These are phyloP conservation scores for Tuber indicum DNA, from an alignment of 495 filamentous ascomycete species.

Conservation along the genomic window DNA sequence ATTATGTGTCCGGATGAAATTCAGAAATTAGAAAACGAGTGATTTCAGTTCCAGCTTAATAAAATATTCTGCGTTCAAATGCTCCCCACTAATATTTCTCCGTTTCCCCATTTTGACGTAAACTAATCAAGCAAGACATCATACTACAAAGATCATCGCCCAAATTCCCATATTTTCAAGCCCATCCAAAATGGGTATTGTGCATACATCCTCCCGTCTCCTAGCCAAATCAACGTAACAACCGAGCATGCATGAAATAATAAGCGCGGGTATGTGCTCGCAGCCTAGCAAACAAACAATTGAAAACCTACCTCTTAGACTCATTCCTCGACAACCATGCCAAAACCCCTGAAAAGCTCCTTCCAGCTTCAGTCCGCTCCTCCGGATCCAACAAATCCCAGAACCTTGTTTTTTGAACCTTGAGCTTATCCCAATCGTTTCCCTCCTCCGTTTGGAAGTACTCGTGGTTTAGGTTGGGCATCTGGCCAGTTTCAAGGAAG, in stretches of 20 bases:
- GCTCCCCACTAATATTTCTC: background rate
- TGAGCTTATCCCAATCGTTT: slow-evolving; percentile 32
- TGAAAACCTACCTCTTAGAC: slow-evolving; percentile 10
- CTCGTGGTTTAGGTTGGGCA: slow-evolving; percentile 32
- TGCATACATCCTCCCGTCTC: background rate
- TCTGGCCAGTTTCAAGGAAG: slow-evolving; percentile 39
- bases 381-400: slow-evolving; percentile 37
- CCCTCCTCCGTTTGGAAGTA: slow-evolving; percentile 32
- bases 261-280: background rate
- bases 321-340: slow-evolving; percentile 31
- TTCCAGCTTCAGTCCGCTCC: slow-evolving; percentile 36
- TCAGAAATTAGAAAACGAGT: background rate
- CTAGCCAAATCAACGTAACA: background rate
- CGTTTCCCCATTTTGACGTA: background rate
- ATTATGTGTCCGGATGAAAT: background rate
- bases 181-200: background rate
- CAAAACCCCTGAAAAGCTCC: slow-evolving; percentile 30
- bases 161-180: background rate
- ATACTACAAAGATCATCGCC: background rate
- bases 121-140: background rate
- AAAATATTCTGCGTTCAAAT: background rate
- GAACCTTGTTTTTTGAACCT: slow-evolving; percentile 35
- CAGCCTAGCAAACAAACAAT: background rate
- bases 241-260: background rate
- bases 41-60: background rate